Evolutionary conservation across 768 basidiomycete genomes (phyloP), one percentile per base, ranked within the genome.

Genomic region (Tylopilus felleus): DNA sequence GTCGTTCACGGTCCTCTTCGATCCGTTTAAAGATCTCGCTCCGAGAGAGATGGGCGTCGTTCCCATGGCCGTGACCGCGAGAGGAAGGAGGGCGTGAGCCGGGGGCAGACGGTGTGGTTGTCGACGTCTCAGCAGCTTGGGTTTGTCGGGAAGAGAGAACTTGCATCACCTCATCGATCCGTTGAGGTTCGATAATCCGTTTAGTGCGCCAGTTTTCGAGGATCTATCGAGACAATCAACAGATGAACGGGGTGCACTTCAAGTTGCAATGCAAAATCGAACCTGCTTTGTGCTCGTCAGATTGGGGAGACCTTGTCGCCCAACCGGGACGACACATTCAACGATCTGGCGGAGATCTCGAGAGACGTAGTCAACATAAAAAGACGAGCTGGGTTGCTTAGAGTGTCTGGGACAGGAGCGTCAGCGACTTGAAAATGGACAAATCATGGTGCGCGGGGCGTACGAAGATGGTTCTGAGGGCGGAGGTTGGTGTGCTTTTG

Each of bases 131-230:
- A 42, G 57, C 56, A 1, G 51, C 50, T 47, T 52, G 61, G 17
- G 52, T 61, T 65, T 73, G 70, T 0, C 88, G 81, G 6, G 29
- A 31, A 8, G 81, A 76, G 17, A 93, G 79, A 0, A 73, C 65
- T 0, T 79, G 63, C 25, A 95, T 69, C 13, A 82, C 82, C 17
- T 88, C 81, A 42, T 94, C 90, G 13, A 96, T 76, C 21, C 81
- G 82, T 63, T 85, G 83, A 1, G 89, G 84, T 55, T 93, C 90
- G 25, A 96, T 75, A 14, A 93, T 80, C 19, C 93, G 83, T 71
- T 94, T 93, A 55, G 77, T 85, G 38, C 91, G 75, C 92, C 93
- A 95, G 59, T 81, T 92, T 68, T 94, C 90, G n/a, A 97, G 77
- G 27, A 96, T 92, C 93, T 49, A 17, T n/a, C 8, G 31, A 33